Percentiles rank a stretch among this genome's conserved stretches.
Evolutionary conservation across 768 basidiomycete species (phyloP).

Genomic region (Lentinula aciculospora): DNA sequence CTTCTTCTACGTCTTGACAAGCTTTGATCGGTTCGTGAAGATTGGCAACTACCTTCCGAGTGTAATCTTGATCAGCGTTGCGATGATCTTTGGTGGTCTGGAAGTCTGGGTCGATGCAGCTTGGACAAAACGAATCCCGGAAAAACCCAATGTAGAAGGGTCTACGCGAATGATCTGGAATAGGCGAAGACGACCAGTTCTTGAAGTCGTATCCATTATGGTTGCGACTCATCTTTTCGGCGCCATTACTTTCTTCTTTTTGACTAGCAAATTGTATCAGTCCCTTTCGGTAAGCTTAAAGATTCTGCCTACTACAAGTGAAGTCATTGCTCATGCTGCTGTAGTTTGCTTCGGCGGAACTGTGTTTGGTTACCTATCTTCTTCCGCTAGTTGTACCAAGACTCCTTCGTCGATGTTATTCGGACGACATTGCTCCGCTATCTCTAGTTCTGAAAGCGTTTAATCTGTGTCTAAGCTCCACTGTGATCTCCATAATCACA

Average conservation of each 20-base stretch:
- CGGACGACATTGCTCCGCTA: constrained; percentile 26
- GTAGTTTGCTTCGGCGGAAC: constrained; percentile 18
- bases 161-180: constrained; percentile 28
- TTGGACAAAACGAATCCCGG: constrained; percentile 31
- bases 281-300: constrained; percentile 32
- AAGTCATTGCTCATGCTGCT: not conserved
- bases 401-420: constrained; percentile 9
- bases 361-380: constrained; percentile 23
- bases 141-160: constrained; percentile 14
- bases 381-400: constrained; percentile 23
- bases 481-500: constrained; percentile 77
- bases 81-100: constrained; percentile 83
- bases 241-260: constrained; percentile 38
- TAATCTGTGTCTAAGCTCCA: constrained; percentile 80
- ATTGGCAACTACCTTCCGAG: constrained; percentile 91
- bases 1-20: constrained; percentile 87
- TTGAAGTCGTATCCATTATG: constrained; percentile 49
- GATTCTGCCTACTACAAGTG: not conserved
- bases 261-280: constrained; percentile 42
- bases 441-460: constrained; percentile 60
- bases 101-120: constrained; percentile 63
- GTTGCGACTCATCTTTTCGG: constrained; percentile 53
- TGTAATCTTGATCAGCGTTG: constrained; percentile 76
- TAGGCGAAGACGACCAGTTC: constrained; percentile 46
- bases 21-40: constrained; percentile 65